Conservation (phyloP, 805 yeast species). For the Pichia exigua region DNA sequence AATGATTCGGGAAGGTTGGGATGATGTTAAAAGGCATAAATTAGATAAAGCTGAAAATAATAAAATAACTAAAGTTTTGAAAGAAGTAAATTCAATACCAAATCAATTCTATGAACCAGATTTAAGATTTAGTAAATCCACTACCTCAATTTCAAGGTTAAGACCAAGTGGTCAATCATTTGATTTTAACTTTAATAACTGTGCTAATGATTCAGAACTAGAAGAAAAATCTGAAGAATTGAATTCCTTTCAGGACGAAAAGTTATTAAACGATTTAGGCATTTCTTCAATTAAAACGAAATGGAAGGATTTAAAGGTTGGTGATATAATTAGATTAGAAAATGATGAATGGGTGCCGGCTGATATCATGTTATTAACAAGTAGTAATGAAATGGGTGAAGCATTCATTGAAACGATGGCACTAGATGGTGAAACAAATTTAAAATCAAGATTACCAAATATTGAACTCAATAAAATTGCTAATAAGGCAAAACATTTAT, state of each 20-base stretch:
- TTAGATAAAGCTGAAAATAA: conserved; percentile 83
- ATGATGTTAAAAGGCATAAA: conserved; percentile 80
- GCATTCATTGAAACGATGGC: conserved; percentile 93
- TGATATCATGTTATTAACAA: conserved; percentile 67
- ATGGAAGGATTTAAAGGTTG: conserved; percentile 85
- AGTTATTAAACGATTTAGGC: conserved; percentile 13
- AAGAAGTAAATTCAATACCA: conserved; percentile 5
- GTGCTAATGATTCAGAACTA: conserved; percentile 11
- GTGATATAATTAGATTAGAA: conserved; percentile 65
- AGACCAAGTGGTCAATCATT: conserved; percentile 21
- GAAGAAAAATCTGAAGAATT: conserved; percentile 9
- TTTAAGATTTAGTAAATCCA: conserved; percentile 19
- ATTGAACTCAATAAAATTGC: conserved; percentile 49
- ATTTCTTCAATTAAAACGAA: conserved; percentile 19
- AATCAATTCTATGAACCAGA: conserved; percentile 9
- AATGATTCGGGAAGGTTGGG: conserved; percentile 87
- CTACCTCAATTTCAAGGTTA: conserved; percentile 23
- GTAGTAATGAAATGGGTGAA: conserved; percentile 55
- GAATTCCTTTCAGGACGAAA: conserved; percentile 22
- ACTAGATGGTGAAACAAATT: conserved; percentile 92
- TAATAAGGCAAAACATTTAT: conserved; percentile 42
- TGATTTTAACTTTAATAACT: conserved; percentile 13
- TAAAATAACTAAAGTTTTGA: conserved; percentile 37
- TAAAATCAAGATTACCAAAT: conserved; percentile 68
- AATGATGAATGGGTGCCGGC: conserved; percentile 95